These are phyloP conservation scores for Apiospora rasikravindrae DNA, from an alignment of 2,329 filamentous ascomycete species.

Conservation along the genomic window DNA sequence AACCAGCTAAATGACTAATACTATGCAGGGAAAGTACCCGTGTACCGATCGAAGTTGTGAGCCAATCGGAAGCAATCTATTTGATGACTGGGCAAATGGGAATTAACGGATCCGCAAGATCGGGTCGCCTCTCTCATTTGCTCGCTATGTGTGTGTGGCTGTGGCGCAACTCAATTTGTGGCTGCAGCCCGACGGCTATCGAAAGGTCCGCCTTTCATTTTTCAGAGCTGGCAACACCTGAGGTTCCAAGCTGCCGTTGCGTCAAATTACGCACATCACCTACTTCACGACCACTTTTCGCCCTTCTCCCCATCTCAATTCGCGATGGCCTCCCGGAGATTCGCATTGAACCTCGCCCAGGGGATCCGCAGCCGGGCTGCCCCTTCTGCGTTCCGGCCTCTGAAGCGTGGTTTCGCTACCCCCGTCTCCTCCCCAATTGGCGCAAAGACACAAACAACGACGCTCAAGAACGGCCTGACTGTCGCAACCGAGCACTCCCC, in stretches of 20 bases:
- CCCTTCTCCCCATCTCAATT: constrained; percentile 48
- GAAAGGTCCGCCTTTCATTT: constrained; percentile 17
- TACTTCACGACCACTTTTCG: constrained; percentile 31
- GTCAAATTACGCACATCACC: constrained; percentile 61
- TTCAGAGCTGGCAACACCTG: constrained; percentile 28
- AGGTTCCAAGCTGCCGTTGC: constrained; percentile 15
- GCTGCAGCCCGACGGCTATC: constrained; percentile 11
- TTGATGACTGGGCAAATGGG: background rate
- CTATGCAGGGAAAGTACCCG: background rate
- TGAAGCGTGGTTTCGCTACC: constrained; percentile 89
- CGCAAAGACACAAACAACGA: constrained; percentile 93
- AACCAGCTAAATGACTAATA: background rate
- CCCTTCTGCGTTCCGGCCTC: constrained; percentile 76
- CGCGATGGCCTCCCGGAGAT: constrained; percentile 92
- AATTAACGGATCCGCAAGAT: background rate
- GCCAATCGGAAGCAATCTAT: background rate
- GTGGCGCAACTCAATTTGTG: constrained; percentile 2
- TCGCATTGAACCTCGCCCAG: constrained; percentile 92
- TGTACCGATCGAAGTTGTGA: background rate
- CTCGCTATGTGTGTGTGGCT: background rate
- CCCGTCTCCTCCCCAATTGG: constrained; percentile 68
- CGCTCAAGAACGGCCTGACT: constrained; percentile 95
- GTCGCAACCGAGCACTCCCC: constrained; percentile 98
- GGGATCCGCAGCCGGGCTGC: constrained; percentile 87
- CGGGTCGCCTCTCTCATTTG: too few species aligned